Evolutionary conservation across 2,329 filamentous ascomycete genomes (phyloP), one percentile per base, ranked within the genome.

Genomic region (Hypoxylon rubiginosum): DNA sequence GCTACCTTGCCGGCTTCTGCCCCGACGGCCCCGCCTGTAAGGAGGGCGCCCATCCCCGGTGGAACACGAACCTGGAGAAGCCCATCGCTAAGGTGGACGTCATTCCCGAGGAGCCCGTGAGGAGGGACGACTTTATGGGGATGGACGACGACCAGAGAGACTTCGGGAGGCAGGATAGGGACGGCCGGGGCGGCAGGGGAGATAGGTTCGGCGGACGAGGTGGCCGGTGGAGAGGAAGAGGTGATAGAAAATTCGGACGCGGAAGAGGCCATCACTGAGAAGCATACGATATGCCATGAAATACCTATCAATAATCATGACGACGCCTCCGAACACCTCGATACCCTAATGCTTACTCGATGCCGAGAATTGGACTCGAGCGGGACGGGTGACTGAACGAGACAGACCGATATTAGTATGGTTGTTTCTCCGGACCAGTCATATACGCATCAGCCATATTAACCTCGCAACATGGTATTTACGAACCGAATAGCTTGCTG

Each of bases 1-100:
- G 91, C 78, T 99, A 97, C 77, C 83, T 98, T 15, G 93, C 93
- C 7, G 96, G 96, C 1, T 99, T 99, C 82, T 99, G 96, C 77
- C 96, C 96, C 0, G 92, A 97, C 59, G 95, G 79, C 1, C 86
- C 84, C 66, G 83, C 83, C 7, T 99, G 96, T 81, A 90, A 89
- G 75, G 88, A 91, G 68, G 92, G 92, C 19, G 91, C 93, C 5
- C 96, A 99, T 79, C 90, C 95, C 2, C 87, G 90, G 64, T 98
- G 93, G 90, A 88, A 90, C 24, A 88, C 88, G 74, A 90, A 94
- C 68, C 82, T 94, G 41, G 91, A 93, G 77, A 91, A 91, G 82
- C 93, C 91, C 7, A 88, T 87, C 30, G 89, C 91, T 69, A 92
- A 91, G 82, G 83, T 86, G 15, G 86, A 88, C 56, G 87, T 89